phyloP scores from a whole-genome alignment of 1,284 basidiomycete genomes.

The Laetiporus sulphureus region DNA sequence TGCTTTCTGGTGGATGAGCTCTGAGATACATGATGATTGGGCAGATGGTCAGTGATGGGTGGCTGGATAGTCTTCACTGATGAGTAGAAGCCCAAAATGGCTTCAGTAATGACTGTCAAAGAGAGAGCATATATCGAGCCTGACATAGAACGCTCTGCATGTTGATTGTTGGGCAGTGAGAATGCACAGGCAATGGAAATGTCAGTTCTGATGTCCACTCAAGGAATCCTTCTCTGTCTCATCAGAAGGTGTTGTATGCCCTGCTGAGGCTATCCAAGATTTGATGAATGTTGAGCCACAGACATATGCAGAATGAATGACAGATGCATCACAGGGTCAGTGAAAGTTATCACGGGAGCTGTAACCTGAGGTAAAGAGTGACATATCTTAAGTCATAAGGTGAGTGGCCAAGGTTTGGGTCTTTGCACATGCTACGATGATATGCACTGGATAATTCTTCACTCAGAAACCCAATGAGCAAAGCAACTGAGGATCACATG shows the following conservation, averaged over 20 bases:
- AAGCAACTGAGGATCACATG: no score
- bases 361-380: constrained; percentile 25
- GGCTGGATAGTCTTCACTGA: constrained; percentile 1
- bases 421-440: no score
- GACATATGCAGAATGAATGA: constrained; percentile 2
- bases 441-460: no score
- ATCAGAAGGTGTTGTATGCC: no score
- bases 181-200: constrained; percentile 4
- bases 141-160: not conserved
- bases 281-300: constrained; percentile 15
- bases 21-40: constrained; percentile 33
- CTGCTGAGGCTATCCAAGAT: constrained; percentile 5
- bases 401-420: no score
- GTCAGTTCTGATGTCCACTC: no score
- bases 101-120: constrained; percentile 2
- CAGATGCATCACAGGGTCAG: constrained; percentile 1
- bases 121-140: constrained; percentile 1
- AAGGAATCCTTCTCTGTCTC: no score
- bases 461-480: no score
- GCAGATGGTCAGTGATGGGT: constrained; percentile 11
- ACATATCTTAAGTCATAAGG: not conserved
- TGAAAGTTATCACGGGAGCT: constrained; percentile 23
- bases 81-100: not conserved
- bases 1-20: constrained; percentile 52
- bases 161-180: constrained; percentile 3